Evolutionary conservation across 768 basidiomycete species (phyloP), one percentile per base, ranked within the genome.

Genomic region (Crassisporium funariophilum): DNA sequence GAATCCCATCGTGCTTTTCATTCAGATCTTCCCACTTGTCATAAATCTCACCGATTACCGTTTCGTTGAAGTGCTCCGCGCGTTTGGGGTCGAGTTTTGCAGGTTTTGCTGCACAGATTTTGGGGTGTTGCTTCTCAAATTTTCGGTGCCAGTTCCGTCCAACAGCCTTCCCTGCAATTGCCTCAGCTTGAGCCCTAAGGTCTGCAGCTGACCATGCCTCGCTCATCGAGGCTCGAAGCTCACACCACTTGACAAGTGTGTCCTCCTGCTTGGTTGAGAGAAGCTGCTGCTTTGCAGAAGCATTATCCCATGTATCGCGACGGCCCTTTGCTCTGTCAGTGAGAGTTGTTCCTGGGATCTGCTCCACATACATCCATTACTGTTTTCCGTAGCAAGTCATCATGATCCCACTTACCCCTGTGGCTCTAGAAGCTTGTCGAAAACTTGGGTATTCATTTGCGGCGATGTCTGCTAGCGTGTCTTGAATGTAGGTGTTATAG

Each of bases 1-100:
- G 65, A 12, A 71, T 67, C 4, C 50, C 41, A 24, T 37, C 39
- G 27, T 29, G 27, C 27, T 29, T 29, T 7, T 29, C 27, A 29
- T 40, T 63, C 27, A 29, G 35, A 17, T 60, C 39, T 16, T 55
- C 29, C 1, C 63, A 52, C 9, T 55, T 12, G 4, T 55, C 41
- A 34, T 62, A 62, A 43, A 56, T 52, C 12, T 55, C 13, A 1
- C 46, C 23, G 12, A 67, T 53, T 5, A 41, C 44, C 3, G 46
- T 22, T 15, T 38, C 24, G 22, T 60, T 58, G 48, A 69, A 54
- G 12, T 37, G 40, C 27, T 58, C 54, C n/a, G 57, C 62, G 16
- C 55, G 51, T 42, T 62, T 58, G 0, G 61, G 59, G 27, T 69
- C 65, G 4, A 69, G 56, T 19, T 46, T 46, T 22, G 35, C 24